Evolutionary conservation across 2,329 filamentous ascomycete genomes (phyloP).

Genomic region (Geosmithia putterillii): DNA sequence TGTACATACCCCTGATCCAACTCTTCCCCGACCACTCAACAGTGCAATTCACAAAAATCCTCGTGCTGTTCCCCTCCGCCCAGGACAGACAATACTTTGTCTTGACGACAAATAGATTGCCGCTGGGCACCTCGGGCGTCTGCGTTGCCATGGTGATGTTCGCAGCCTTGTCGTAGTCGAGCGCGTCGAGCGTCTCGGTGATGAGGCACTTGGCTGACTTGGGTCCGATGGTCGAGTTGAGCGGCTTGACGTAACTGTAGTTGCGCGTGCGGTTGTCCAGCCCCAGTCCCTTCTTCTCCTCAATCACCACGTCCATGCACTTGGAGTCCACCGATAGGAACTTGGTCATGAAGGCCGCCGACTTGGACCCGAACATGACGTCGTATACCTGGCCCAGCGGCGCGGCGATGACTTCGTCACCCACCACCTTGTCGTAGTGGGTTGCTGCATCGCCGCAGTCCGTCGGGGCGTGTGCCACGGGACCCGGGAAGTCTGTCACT

Average conservation of each 20-base stretch:
- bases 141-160: conserved; percentile 74
- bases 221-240: conserved; percentile 74
- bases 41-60: conserved; percentile 75
- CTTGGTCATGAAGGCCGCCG: conserved; percentile 70
- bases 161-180: conserved; percentile 80
- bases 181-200: conserved; percentile 67
- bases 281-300: conserved; percentile 68
- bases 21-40: conserved; percentile 97
- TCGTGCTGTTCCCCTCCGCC: conserved; percentile 76
- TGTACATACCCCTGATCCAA: conserved; percentile 78
- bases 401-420: conserved; percentile 75
- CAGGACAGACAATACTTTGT: conserved; percentile 92
- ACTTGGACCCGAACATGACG: conserved; percentile 73
- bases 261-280: conserved; percentile 62
- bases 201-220: conserved; percentile 92
- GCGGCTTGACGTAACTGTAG: conserved; percentile 85
- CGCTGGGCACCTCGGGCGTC: conserved; percentile 89
- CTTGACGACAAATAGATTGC: conserved; percentile 82
- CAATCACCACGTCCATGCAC: conserved; percentile 74
- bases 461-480: conserved; percentile 68
- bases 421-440: conserved; percentile 77
- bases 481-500: conserved; percentile 65
- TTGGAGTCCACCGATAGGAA: conserved; percentile 84
- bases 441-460: conserved; percentile 68
- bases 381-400: conserved; percentile 87